Percentiles rank a stretch among this genome's conserved stretches.
Evolutionary conservation across 495 filamentous ascomycete species (phyloP).

Genomic region (Hypoxylon intermedium): DNA sequence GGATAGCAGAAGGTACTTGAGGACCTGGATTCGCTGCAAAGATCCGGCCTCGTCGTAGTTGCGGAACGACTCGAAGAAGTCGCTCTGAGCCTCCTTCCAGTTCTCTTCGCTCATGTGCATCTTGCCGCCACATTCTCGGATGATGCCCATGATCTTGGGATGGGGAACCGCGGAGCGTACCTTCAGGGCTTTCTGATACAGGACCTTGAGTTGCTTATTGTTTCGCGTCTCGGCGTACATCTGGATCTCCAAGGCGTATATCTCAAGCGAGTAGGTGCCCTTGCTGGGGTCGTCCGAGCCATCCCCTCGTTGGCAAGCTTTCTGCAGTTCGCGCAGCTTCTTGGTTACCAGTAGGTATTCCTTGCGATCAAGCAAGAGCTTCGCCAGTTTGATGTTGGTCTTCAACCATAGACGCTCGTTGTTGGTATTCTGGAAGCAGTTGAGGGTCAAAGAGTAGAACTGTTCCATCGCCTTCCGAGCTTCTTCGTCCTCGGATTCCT

Average conservation of each 20-base stretch:
- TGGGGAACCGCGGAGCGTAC: slow-evolving; percentile 96
- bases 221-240: slow-evolving; percentile 98
- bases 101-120: slow-evolving; percentile 99
- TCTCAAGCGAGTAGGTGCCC: slow-evolving; percentile 93
- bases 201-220: slow-evolving; percentile 92
- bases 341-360: slow-evolving; percentile 81
- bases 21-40: slow-evolving; percentile 92
- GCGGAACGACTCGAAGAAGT: slow-evolving; percentile 98
- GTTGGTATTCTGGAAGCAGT: slow-evolving; percentile 95
- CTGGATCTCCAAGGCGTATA: slow-evolving; percentile 96
- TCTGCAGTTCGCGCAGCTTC: slow-evolving; percentile 88
- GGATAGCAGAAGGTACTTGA: slow-evolving; percentile 94
- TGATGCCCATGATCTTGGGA: slow-evolving; percentile 98
- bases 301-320: slow-evolving; percentile 86
- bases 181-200: slow-evolving; percentile 88
- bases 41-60: slow-evolving; percentile 99
- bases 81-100: slow-evolving; percentile 95
- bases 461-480: slow-evolving; percentile 90
- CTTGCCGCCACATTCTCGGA: slow-evolving; percentile 97
- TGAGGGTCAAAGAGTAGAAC: slow-evolving; percentile 91
- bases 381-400: slow-evolving; percentile 96
- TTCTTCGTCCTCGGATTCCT: slow-evolving; percentile 79
- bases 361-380: slow-evolving; percentile 87
- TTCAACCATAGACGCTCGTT: slow-evolving; percentile 98
- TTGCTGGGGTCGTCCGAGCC: slow-evolving; percentile 94